phyloP scores from a whole-genome alignment of 352 stramenopile species.

The Pythium plurisporium region DNA sequence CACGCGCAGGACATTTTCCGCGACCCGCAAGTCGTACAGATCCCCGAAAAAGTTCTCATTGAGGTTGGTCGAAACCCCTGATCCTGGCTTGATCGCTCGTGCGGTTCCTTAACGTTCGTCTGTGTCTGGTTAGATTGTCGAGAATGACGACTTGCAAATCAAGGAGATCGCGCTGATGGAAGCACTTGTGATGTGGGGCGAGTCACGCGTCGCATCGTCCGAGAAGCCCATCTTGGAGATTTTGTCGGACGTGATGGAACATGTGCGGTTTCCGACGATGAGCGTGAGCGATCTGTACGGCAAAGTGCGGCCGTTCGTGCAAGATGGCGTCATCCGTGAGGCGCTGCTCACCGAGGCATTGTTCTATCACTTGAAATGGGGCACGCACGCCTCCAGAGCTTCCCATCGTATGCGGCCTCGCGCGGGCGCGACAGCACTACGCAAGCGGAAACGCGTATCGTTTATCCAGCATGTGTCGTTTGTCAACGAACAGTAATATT shows the following conservation, averaged over 20 bases:
- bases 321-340: slow-evolving; percentile 61
- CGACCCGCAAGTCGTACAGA: slow-evolving; percentile 61
- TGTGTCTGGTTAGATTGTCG: slow-evolving; percentile 54
- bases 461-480: slow-evolving; percentile 89
- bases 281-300: slow-evolving; percentile 82
- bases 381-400: slow-evolving; percentile 50
- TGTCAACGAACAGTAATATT: slow-evolving; percentile 22
- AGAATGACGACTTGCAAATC: slow-evolving; percentile 82
- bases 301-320: slow-evolving; percentile 76
- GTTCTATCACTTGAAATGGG: slow-evolving; percentile 87
- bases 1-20: slow-evolving; percentile 81
- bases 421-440: slow-evolving; percentile 49
- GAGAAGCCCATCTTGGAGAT: slow-evolving; percentile 44
- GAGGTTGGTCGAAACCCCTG: slow-evolving; percentile 32
- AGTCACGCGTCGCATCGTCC: slow-evolving; percentile 50
- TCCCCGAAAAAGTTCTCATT: slow-evolving; percentile 79
- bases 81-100: too few species aligned
- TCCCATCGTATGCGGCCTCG: slow-evolving; percentile 62
- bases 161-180: slow-evolving; percentile 76
- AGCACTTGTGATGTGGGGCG: slow-evolving; percentile 73
- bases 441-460: slow-evolving; percentile 84
- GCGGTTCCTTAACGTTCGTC: too few species aligned
- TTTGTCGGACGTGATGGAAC: slow-evolving; percentile 73
- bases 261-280: slow-evolving; percentile 84
- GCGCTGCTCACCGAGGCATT: slow-evolving; percentile 73